Evolutionary conservation across 1,284 basidiomycete genomes (phyloP), one percentile per base, ranked within the genome.

Genomic region (Cryptococcus sp.): DNA sequence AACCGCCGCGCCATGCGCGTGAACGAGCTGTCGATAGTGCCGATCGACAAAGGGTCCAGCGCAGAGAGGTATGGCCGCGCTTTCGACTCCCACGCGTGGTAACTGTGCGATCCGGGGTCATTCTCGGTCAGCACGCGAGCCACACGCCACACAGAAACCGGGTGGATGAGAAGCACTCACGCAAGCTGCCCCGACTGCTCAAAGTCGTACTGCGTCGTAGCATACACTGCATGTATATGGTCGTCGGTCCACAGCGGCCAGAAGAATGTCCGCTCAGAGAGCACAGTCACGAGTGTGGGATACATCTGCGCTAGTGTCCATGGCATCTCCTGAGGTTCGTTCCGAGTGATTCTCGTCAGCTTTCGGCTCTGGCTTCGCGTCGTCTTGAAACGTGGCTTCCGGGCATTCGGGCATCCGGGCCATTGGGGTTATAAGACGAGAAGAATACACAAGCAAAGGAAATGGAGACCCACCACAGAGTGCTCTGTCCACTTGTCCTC

Each of bases 241-340:
- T 69, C 64, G 20, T 61, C 56, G 11, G 64, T 66, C 76, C 77
- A 79, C 20, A 78, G 59, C 0, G 79, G 79, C 73, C 77, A 80
- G 60, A 80, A 80, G 62, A 80, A 76, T 0, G 77, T 72, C 42
- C 73, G 65, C 47, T 78, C 73, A 45, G 74, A 75, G 8, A 80
- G 62, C 6, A 79, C 73, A 5, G 77, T 77, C 33, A 79, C 53
- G 36, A 73, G 70, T 1, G 61, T 64, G 3, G 77, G 77, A 57
- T 75, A 68, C n/a, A 69, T 56, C 36, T 69, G 68, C 0, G 78
- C 78, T 8, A 79, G 61, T 11, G 56, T 61, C 70, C 69, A 72
- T 4, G 70, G 70, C 61, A 72, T 66, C 42, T 70, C 66, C 72
- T 74, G 53, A 23, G 16, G 38, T 49, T 12, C n/a, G n/a, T n/a